Evolutionary conservation across 345 rosid genomes (phyloP).

Genomic region (Eucalyptus lansdowneana): DNA sequence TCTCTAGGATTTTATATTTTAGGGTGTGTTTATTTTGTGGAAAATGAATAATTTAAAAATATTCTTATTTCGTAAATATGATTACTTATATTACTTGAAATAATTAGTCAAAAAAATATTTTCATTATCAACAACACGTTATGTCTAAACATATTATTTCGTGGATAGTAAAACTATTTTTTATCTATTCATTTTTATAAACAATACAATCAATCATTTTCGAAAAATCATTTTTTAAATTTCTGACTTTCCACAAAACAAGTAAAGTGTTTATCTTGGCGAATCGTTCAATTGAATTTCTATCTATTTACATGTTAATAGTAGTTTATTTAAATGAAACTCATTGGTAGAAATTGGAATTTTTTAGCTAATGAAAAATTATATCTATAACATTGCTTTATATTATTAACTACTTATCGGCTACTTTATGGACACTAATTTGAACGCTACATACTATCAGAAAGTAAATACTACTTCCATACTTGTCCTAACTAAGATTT

Average conservation of each 20-base stretch:
- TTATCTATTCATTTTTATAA: not conserved
- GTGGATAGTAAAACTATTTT: not conserved
- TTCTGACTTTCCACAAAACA: too few relatives aligned
- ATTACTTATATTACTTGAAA: too few relatives aligned
- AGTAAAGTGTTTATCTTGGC: rapidly evolving
- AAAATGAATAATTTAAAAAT: not conserved
- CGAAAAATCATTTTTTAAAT: too few relatives aligned
- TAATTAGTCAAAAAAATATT: too few relatives aligned
- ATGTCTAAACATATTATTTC: rapidly evolving
- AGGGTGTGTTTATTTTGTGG: not conserved
- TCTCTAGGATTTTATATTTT: not conserved
- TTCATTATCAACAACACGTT: rapidly evolving
- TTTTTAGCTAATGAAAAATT: not conserved
- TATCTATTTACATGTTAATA: not conserved
- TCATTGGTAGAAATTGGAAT: not conserved
- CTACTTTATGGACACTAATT: not conserved
- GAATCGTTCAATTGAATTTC: not conserved
- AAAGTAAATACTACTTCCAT: not conserved
- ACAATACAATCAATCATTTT: not conserved
- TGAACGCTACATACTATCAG: rapidly evolving
- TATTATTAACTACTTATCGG: not conserved
- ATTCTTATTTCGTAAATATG: rapidly evolving
- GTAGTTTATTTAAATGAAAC: not conserved
- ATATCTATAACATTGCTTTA: not conserved
- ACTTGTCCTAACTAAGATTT: not conserved